Percentiles rank a stretch among this genome's conserved stretches.
Conservation (phyloP, 2,329 filamentous ascomycete species). For the Thielaviopsis euricoi region DNA sequence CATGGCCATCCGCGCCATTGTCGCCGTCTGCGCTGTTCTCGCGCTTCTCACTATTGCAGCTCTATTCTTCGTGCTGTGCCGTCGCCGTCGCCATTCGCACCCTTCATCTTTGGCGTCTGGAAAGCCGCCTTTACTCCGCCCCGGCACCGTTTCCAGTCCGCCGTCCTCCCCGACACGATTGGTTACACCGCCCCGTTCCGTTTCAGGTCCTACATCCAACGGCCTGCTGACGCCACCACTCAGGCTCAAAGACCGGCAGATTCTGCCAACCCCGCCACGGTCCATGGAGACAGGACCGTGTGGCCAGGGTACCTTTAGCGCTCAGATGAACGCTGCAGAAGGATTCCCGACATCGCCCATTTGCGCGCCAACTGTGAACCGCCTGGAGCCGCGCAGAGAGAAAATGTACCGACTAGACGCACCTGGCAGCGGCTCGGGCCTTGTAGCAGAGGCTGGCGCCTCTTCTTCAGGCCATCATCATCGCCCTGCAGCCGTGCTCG, state of each 20-base stretch:
- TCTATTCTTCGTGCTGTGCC: conserved; percentile 4
- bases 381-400: conserved; percentile 5
- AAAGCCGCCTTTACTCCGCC: conserved; percentile 1
- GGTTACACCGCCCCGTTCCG: conserved; percentile 1
- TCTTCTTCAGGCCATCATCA: neutral
- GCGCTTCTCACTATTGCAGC: conserved; percentile 1
- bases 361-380: conserved; percentile 5
- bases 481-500: neutral
- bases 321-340: neutral
- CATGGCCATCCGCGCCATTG: conserved; percentile 2
- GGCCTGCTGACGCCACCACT: conserved; percentile 3
- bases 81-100: neutral
- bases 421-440: too few relatives aligned
- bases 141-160: neutral
- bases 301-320: conserved; percentile 6
- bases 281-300: conserved; percentile 6
- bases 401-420: neutral
- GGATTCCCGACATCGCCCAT: conserved; percentile 6
- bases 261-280: conserved; percentile 7
- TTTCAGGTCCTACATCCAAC: neutral
- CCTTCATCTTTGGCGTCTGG: neutral
- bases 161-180: neutral
- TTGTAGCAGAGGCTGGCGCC: neutral
- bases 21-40: conserved; percentile 7
- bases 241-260: conserved; percentile 5